These are phyloP conservation scores for Gaeumannomyces sp. DNA, from an alignment of 2,329 filamentous ascomycete genomes.

Conservation along the genomic window DNA sequence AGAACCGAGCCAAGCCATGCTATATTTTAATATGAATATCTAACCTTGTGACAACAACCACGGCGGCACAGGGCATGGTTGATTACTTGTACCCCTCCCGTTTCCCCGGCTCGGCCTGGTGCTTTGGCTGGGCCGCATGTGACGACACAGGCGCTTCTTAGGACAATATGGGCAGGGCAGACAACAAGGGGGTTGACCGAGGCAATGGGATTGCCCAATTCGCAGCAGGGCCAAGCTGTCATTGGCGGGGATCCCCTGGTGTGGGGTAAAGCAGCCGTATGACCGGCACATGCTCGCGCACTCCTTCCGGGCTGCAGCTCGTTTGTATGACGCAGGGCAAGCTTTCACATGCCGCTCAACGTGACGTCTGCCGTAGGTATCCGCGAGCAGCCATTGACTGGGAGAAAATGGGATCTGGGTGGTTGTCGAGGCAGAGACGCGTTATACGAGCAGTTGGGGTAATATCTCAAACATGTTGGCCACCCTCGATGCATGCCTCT, in stretches of 20 bases:
- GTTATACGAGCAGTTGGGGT: too few relatives aligned
- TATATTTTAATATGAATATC: background rate
- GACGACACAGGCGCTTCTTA: background rate
- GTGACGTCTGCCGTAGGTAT: too few relatives aligned
- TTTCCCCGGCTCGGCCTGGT: background rate
- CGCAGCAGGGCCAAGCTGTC: background rate
- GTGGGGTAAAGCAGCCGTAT: background rate
- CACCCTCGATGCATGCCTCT: too few relatives aligned
- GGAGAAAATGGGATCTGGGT: too few relatives aligned
- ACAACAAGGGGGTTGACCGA: background rate
- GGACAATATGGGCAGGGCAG: background rate
- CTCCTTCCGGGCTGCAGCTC: background rate
- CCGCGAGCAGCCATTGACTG: too few relatives aligned
- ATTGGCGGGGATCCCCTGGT: slow-evolving; percentile 1
- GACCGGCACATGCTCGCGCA: slow-evolving; percentile 5
- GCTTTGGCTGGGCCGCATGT: background rate
- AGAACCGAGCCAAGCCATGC: background rate
- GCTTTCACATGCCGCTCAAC: slow-evolving; percentile 11
- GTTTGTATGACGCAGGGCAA: slow-evolving; percentile 10
- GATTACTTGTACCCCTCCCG: background rate
- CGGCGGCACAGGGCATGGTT: too few relatives aligned
- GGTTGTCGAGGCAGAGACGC: too few relatives aligned
- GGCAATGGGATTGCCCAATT: slow-evolving; percentile 5
- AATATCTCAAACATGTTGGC: too few relatives aligned
- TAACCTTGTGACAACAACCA: background rate